Percentiles rank a stretch among this genome's conserved stretches.
Evolutionary conservation across 108 stramenopile genomes (phyloP).

Genomic region (Cyclotella distinguenda): DNA sequence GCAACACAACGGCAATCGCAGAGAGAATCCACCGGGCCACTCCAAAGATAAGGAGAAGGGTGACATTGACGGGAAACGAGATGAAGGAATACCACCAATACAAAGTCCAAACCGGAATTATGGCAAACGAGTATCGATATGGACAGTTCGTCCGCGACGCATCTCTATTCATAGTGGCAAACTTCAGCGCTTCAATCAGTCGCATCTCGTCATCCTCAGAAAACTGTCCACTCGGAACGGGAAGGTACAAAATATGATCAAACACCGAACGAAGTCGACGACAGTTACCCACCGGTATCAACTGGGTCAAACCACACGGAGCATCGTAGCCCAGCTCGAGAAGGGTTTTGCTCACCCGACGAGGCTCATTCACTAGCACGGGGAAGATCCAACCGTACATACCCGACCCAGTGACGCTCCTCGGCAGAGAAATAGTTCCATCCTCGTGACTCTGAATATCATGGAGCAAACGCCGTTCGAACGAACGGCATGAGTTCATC

Average conservation of each 20-base stretch:
- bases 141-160: neutral
- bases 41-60: slow-evolving; percentile 6
- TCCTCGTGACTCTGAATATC: neutral
- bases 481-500: slow-evolving; percentile 29
- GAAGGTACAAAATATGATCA: slow-evolving; percentile 66
- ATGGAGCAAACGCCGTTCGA: slow-evolving; percentile 10
- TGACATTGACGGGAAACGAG: neutral
- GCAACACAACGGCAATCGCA: neutral
- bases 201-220: slow-evolving; percentile 23
- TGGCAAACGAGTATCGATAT: neutral
- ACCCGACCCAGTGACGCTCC: slow-evolving; percentile 4
- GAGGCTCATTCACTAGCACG: slow-evolving; percentile 41
- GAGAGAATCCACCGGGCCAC: slow-evolving; percentile 13
- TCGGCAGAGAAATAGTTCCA: slow-evolving; percentile 4
- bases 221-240: slow-evolving; percentile 52
- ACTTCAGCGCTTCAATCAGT: slow-evolving; percentile 30
- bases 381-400: slow-evolving; percentile 65
- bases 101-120: slow-evolving; percentile 1
- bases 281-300: slow-evolving; percentile 45
- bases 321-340: slow-evolving; percentile 63
- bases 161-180: neutral
- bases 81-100: slow-evolving; percentile 24
- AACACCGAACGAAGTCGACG: slow-evolving; percentile 48
- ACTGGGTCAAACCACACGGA: slow-evolving; percentile 68
- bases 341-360: slow-evolving; percentile 30